phyloP scores from a whole-genome alignment of 352 stramenopile species.

The Elongisporangium senticosum region DNA sequence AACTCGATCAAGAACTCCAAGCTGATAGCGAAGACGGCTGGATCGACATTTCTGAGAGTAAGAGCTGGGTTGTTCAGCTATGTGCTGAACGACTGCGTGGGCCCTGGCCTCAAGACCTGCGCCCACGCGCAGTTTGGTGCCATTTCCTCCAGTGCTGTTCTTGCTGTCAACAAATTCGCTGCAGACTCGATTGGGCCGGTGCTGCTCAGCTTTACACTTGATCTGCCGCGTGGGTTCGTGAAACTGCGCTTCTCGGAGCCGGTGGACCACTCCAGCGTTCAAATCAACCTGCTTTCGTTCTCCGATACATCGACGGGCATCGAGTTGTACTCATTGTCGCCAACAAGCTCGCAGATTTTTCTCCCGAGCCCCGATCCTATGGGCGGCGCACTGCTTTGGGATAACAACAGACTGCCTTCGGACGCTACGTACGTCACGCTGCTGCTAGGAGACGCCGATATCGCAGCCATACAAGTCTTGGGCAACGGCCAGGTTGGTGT shows the following conservation, averaged over 20 bases:
- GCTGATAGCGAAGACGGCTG: constrained; percentile 19
- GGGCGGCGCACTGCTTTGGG: constrained; percentile 31
- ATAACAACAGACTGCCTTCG: constrained; percentile 39
- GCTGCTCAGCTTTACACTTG: constrained; percentile 54
- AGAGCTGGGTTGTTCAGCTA: constrained; percentile 38
- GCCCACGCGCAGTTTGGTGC: constrained; percentile 13
- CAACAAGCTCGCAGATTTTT: constrained; percentile 33
- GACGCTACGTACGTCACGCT: constrained; percentile 64
- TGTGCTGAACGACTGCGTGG: constrained; percentile 35
- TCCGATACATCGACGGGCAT: constrained; percentile 27
- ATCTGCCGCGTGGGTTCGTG: constrained; percentile 42
- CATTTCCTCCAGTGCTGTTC: constrained; percentile 9
- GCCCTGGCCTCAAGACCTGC: constrained; percentile 24
- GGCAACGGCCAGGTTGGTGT: constrained; percentile 49
- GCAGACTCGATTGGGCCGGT: constrained; percentile 33
- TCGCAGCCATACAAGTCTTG: constrained; percentile 23
- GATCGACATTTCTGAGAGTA: constrained; percentile 26
- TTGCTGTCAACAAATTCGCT: constrained; percentile 34
- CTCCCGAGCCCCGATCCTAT: constrained; percentile 39
- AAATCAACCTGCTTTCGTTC: constrained; percentile 32
- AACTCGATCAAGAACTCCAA: constrained; percentile 39
- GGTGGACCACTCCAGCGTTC: constrained; percentile 31
- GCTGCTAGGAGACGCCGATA: constrained; percentile 34
- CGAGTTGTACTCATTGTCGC: constrained; percentile 33
- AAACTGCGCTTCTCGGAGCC: constrained; percentile 70